Base-by-base conservation (phyloP, 1,284 basidiomycete species). In the Earliella scabrosa region DNA sequence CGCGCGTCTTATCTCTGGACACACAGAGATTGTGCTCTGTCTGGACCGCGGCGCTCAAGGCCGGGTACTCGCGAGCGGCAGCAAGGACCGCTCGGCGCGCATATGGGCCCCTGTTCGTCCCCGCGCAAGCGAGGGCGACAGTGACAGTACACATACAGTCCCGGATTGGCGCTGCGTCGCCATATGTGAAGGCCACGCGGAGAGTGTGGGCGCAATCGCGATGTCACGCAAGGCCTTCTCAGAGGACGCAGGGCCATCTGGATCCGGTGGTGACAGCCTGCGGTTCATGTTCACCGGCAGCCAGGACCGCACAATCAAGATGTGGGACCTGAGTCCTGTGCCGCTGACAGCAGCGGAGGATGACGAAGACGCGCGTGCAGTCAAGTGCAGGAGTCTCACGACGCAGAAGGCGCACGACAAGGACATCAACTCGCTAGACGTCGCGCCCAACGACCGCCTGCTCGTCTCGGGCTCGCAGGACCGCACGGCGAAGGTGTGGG, bases 381-480 rank as follows among this genome's bases (percentile, higher is more conserved):
- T 79, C 16, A 85, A 83, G 62, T 88, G 89, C 64, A 87, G 84
- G 64, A 95, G 92, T 58, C 77, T 99, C 23, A 81, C 85, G n/a
- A 99, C 97, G 3, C 85, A 92, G 51, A 92, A 92, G 68, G 93
- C 95, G 13, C 97, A 99, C 73, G 97, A 99, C 54, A 99, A 98
- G 76, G 97, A 99, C 74, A 98, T 99, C 76, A 99, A 99, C 74
- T 87, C 95, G 45, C 81, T 99, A 38, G 97, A 98, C 71, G 80
- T 99, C 23, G 82, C 97, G 14, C 95, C 95, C 2, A 95, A 98
- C 70, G 93, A 98, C 72, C 82, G 81, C 53, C 76, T 97, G 59
- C 82, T 99, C 40, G 95, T 89, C 18, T 97, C 96, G 1, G 97
- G 95, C 18, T 98, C 95, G 16, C 97, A 99, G 73, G 97, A 99